Evolutionary conservation across 176 grass and related monocot genomes (phyloP), one percentile per base, ranked within the genome.

Genomic region (Melocanna baccifera): DNA sequence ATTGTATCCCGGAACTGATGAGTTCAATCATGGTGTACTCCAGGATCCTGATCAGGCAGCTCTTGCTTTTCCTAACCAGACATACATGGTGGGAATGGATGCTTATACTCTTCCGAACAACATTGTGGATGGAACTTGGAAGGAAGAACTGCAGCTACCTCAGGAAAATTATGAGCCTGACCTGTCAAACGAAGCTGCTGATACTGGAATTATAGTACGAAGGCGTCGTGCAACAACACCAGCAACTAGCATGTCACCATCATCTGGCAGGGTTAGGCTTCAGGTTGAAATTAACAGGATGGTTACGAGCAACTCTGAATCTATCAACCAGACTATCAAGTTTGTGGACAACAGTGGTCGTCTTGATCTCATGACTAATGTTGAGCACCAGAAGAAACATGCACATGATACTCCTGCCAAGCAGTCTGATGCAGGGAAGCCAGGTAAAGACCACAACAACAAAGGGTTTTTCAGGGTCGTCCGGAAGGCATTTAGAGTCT

Each of bases 241-340:
- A 53, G n/a, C 72, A 36, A 42, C 19, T 47, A 64, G 37, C 34
- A 20, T 39, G 53, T 22, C 84, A 64, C 37, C 26, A 77, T 37
- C 80, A 58, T 4, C 9, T 68, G 1, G 1, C 30, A 90, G 11
- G 22, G 7, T 46, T n/a, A 92, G 30, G 61, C 74, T 90, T 71
- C 90, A 97, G 86, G 51, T 87, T 58, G 55, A 64, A 67, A 64
- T 89, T 55, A 76, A 86, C 34, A 93, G 57, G 87, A 95, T 93
- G 89, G 85, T 91, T 78, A 84, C 80, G 20, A 90, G 81, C 68
- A 90, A 87, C 67, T 67, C 84, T 61, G 90, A 84, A 76, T 86
- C 75, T 67, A 83, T 94, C 64, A 98, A 94, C 74, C 72, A 84
- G 69, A 90, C 85, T 47, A 47, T 94, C 20, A 57, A 87, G 73